Conservation (phyloP, 2,329 filamentous ascomycete genomes). For the Parafenestella ontariensis region DNA sequence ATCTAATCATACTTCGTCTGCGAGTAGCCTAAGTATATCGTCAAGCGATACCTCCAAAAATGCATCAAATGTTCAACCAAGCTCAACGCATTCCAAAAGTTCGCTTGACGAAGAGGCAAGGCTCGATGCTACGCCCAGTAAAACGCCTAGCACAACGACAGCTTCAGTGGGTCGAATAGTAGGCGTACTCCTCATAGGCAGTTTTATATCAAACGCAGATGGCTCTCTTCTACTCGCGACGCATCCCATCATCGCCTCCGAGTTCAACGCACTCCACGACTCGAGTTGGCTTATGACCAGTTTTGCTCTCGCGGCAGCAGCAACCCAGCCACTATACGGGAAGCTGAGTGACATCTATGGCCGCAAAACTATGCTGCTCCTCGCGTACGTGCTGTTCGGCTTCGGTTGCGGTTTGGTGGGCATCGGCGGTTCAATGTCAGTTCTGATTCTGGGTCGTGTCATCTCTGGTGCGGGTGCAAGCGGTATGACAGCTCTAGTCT, state of each 20-base stretch:
- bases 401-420: conserved; percentile 35
- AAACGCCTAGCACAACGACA: neutral
- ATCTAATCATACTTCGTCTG: conserved; percentile 1
- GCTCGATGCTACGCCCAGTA: neutral
- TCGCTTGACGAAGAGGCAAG: conserved; percentile 20
- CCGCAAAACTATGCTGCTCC: conserved; percentile 49
- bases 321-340: conserved; percentile 50
- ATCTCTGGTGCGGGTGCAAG: conserved; percentile 70
- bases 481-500: conserved; percentile 62
- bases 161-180: conserved; percentile 20
- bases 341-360: conserved; percentile 57
- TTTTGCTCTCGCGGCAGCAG: conserved; percentile 53
- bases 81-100: neutral
- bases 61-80: neutral
- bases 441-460: conserved; percentile 58
- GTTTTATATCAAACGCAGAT: conserved; percentile 72
- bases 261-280: conserved; percentile 52
- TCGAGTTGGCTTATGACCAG: conserved; percentile 55
- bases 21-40: neutral
- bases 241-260: conserved; percentile 61
- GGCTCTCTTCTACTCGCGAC: conserved; percentile 71
- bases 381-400: conserved; percentile 52
- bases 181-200: conserved; percentile 27
- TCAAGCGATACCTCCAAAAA: conserved; percentile 5
- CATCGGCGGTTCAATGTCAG: conserved; percentile 16